Conservation (phyloP, 2,329 filamentous ascomycete genomes). For the Esteya vermicola region DNA sequence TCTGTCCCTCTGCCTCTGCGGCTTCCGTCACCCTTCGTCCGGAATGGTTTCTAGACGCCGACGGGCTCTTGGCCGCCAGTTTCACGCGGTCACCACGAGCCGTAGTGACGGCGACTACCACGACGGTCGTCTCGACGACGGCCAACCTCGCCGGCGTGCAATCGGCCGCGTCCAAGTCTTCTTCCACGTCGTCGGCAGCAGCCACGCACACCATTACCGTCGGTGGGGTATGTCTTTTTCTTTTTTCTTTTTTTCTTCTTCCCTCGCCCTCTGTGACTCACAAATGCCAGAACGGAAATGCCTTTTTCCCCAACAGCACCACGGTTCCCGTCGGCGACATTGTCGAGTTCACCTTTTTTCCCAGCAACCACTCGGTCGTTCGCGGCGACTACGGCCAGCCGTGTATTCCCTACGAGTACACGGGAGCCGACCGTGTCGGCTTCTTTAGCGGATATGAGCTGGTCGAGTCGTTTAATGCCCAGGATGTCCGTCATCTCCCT, state of each 20-base stretch:
- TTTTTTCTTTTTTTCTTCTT: not conserved
- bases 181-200: no score
- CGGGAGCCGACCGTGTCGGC: conserved; percentile 28
- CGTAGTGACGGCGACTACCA: conserved; percentile 6
- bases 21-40: no score
- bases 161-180: no score
- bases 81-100: conserved; percentile 1
- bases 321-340: conserved; percentile 30
- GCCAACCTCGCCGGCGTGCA: no score
- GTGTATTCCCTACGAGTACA: conserved; percentile 47
- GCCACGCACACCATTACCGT: conserved; percentile 16
- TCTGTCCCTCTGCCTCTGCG: no score
- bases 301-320: conserved; percentile 21
- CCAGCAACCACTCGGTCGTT: conserved; percentile 49
- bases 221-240: conserved; percentile 13
- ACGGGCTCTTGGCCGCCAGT: not conserved
- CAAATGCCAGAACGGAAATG: conserved; percentile 17
- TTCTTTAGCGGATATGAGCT: conserved; percentile 39
- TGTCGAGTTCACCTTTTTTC: conserved; percentile 47
- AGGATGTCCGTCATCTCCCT: not conserved
- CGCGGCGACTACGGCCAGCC: conserved; percentile 43
- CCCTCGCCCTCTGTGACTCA: conserved; percentile 16
- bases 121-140: conserved; percentile 6
- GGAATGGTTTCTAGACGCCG: no score
- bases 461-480: conserved; percentile 26